phyloP scores from a whole-genome alignment of 208 protist species.

The Leishmania braziliensis region DNA sequence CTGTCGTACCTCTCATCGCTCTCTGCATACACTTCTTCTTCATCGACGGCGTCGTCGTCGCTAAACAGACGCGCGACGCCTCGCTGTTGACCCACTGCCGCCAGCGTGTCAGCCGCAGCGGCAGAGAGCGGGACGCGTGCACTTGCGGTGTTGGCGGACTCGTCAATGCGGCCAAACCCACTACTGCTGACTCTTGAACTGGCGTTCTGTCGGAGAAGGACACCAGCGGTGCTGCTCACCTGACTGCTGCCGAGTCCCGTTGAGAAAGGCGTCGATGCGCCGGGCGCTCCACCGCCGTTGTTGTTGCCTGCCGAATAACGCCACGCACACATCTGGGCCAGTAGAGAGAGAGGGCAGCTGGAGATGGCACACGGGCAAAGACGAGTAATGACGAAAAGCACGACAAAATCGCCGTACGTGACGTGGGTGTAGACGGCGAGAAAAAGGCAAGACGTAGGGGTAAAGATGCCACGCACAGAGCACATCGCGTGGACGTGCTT shows the following conservation, averaged over 20 bases:
- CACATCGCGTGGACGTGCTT: not conserved
- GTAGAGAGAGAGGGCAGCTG: not conserved
- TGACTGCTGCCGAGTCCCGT: slow-evolving; percentile 11
- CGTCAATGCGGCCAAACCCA: slow-evolving; percentile 5
- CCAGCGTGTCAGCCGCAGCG: slow-evolving; percentile 17
- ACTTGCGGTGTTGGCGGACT: not conserved
- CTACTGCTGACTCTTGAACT: not conserved
- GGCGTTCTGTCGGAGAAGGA: slow-evolving; percentile 63
- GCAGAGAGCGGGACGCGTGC: slow-evolving; percentile 10
- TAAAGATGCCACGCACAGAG: not conserved
- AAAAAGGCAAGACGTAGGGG: not conserved
- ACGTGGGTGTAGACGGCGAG: not conserved
- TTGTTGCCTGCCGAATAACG: slow-evolving; percentile 44
- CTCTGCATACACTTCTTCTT: slow-evolving; percentile 34
- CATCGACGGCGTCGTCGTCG: slow-evolving; percentile 24
- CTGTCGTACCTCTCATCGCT: slow-evolving; percentile 30
- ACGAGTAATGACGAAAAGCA: not conserved
- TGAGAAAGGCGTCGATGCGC: slow-evolving; percentile 1
- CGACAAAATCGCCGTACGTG: not conserved
- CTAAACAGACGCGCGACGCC: not conserved
- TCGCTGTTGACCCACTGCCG: slow-evolving; percentile 17
- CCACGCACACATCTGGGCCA: slow-evolving; percentile 51
- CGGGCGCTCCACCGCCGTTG: not conserved
- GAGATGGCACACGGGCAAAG: not conserved
- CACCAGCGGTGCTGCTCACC: slow-evolving; percentile 38